phyloP scores from a whole-genome alignment of 2,329 filamentous ascomycete species.

The Trichoderma aggressivum region DNA sequence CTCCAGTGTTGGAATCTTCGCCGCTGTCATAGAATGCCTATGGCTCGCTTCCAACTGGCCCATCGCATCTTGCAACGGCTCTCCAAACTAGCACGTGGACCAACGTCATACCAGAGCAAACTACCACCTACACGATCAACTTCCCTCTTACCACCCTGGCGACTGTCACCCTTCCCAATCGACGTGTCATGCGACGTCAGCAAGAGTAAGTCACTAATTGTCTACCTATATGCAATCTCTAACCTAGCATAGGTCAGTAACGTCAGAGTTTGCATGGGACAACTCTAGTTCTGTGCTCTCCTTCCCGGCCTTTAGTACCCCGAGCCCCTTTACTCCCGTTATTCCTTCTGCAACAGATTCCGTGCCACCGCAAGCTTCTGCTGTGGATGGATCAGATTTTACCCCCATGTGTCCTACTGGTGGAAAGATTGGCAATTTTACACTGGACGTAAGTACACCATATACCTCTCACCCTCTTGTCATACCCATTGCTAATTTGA shows the following conservation, averaged over 20 bases:
- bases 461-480: no score
- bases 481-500: constrained; percentile 19
- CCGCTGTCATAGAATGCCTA: constrained; percentile 24
- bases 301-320: constrained; percentile 29
- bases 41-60: constrained; percentile 21
- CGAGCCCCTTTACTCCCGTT: constrained; percentile 14
- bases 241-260: constrained; percentile 23
- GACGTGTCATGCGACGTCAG: constrained; percentile 30
- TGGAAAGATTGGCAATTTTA: constrained; percentile 37
- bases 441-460: constrained; percentile 35
- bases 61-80: constrained; percentile 19
- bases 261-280: constrained; percentile 25
- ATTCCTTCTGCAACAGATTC: constrained; percentile 15
- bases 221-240: constrained; percentile 1
- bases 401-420: constrained; percentile 30
- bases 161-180: constrained; percentile 30
- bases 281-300: constrained; percentile 30
- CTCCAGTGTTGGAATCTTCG: constrained; percentile 21
- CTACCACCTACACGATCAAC: constrained; percentile 40
- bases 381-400: constrained; percentile 13
- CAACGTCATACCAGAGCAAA: constrained; percentile 38
- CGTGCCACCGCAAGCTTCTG: constrained; percentile 10
- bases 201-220: constrained; percentile 25
- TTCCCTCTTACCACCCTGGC: constrained; percentile 39
- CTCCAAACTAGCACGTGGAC: constrained; percentile 39